Percentiles rank a stretch among this genome's conserved stretches.
These are phyloP conservation scores for Hebeloma cylindrosporum DNA, from an alignment of 768 basidiomycete species.

Conservation along the genomic window DNA sequence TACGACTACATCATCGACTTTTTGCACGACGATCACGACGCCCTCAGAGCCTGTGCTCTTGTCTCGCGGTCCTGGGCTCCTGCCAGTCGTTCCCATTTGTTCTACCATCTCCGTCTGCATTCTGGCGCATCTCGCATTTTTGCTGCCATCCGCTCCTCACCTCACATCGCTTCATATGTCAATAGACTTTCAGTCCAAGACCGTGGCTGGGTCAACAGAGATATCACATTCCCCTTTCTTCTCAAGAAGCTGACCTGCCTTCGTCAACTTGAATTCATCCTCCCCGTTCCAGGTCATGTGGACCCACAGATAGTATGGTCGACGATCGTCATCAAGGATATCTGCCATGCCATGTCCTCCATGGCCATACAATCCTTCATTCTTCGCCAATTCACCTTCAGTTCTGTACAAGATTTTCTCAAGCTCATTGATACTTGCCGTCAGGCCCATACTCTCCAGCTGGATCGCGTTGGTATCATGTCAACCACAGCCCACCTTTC, in stretches of 20 bases:
- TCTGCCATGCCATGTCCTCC: constrained; percentile 19
- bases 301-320: constrained; percentile 21
- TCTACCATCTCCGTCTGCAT: constrained; percentile 16
- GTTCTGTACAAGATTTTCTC: constrained; percentile 18
- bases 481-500: constrained; percentile 15
- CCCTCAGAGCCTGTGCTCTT: constrained; percentile 25
- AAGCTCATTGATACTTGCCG: constrained; percentile 19
- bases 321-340: constrained; percentile 25
- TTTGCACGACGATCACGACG: constrained; percentile 23
- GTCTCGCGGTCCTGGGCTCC: constrained; percentile 28
- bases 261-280: constrained; percentile 21
- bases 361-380: constrained; percentile 18
- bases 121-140: constrained; percentile 20
- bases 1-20: constrained; percentile 30
- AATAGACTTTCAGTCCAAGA: constrained; percentile 20
- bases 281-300: constrained; percentile 16
- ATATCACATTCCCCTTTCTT: constrained; percentile 23
- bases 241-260: constrained; percentile 19
- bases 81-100: constrained; percentile 25
- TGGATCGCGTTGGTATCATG: constrained; percentile 22
- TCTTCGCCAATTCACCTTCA: constrained; percentile 23
- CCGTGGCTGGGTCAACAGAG: constrained; percentile 22
- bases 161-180: constrained; percentile 24
- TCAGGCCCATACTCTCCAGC: constrained; percentile 17
- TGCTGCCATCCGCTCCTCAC: constrained; percentile 18